Evolutionary conservation across 495 filamentous ascomycete species (phyloP), one percentile per base, ranked within the genome.

Genomic region (Xylaria acuta): DNA sequence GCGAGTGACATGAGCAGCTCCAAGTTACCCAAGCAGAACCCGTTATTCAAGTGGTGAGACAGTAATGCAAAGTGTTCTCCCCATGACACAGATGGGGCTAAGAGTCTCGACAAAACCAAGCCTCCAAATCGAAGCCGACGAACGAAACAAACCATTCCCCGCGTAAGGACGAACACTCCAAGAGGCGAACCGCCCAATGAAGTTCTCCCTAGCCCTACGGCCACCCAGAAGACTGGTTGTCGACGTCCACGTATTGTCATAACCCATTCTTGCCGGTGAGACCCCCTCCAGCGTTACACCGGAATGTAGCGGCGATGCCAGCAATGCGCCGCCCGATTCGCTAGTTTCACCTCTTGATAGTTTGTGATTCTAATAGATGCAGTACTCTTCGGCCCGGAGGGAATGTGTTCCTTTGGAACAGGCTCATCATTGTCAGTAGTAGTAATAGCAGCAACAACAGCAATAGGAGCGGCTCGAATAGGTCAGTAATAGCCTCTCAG

Each of bases 311-410:
- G 20, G 66, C 64, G 63, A 54, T 73, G 71, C 74, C 73, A 68
- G 64, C 49, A 53, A 72, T 73, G 60, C 62, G 27, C 47, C 68
- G 74, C 75, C 69, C 71, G 65, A 73, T 77, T 79, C 73, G 73
- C 73, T 70, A 70, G 64, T 64, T 51, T 67, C 63, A n/a, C 65
- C 70, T 67, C 69, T 34, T 47, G 67, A 74, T 16, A n/a, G 67
- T 20, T 64, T 30, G 43, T 56, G 47, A 43, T 59, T 36, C 49
- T 67, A 49, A 71, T 72, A 76, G 73, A 69, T 56, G 69, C 68
- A 75, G 62, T 51, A 62, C 73, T 76, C 41, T 77, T 79, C 75
- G 77, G 75, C 70, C 74, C 74, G 72, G 59, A 34, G 69, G 41
- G 27, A 71, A 62, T 22, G 64, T 22, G 70, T 63, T 68, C 22